These are phyloP conservation scores for Venturia effusa DNA, from an alignment of 2,329 filamentous ascomycete genomes.

Conservation along the genomic window DNA sequence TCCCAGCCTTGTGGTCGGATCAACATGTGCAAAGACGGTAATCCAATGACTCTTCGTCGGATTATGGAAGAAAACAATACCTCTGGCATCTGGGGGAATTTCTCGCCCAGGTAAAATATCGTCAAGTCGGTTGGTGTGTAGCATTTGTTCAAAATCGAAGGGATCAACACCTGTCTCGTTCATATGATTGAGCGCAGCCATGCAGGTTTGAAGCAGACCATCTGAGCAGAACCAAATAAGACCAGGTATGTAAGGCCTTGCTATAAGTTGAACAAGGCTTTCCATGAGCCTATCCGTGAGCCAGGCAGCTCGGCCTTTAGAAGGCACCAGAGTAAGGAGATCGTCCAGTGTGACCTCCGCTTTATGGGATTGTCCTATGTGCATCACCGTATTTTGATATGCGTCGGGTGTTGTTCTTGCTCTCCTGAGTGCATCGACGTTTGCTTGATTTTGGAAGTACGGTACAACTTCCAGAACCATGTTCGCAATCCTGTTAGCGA, in stretches of 20 bases:
- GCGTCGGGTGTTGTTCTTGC: neutral
- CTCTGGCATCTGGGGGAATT: neutral
- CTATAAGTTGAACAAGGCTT: neutral
- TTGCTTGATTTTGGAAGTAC: neutral
- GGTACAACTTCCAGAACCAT: neutral
- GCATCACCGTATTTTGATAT: neutral
- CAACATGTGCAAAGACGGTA: neutral
- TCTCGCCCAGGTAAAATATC: neutral
- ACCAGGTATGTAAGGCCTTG: neutral
- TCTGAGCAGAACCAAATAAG: neutral
- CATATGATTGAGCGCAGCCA: neutral
- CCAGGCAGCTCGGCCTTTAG: neutral
- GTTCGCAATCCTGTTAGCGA: neutral
- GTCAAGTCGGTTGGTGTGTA: neutral
- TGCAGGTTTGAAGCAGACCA: neutral
- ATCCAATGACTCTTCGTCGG: neutral
- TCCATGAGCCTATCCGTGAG: neutral
- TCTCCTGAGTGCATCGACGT: neutral
- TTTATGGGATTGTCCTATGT: neutral
- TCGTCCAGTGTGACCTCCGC: neutral
- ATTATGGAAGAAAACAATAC: neutral
- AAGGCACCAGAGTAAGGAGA: neutral
- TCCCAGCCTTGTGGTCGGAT: neutral
- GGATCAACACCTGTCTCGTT: neutral
- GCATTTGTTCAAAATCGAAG: neutral